Evolutionary conservation across 202 grass and related monocot species (phyloP).

Genomic region (Panicum hallii): DNA sequence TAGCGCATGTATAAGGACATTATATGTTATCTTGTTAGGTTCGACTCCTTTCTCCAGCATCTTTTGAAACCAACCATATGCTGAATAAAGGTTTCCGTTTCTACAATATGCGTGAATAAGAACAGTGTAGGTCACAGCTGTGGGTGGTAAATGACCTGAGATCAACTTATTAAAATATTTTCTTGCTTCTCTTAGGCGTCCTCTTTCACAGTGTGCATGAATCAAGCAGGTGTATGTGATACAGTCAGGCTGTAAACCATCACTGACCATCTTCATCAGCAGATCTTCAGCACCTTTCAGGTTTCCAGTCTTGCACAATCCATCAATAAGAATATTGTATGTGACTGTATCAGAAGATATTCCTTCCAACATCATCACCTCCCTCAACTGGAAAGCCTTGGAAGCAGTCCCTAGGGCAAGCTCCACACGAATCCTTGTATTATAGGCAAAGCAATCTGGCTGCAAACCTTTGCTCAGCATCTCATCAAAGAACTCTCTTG

Average conservation of each 20-base stretch:
- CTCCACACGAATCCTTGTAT: conserved; percentile 67
- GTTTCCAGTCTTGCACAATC: conserved; percentile 76
- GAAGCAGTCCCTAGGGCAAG: conserved; percentile 60
- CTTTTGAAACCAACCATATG: conserved; percentile 67
- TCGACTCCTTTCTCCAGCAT: conserved; percentile 68
- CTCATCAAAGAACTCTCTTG: conserved; percentile 76
- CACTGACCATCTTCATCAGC: conserved; percentile 66
- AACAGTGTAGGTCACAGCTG: conserved; percentile 81
- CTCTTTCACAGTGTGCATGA: conserved; percentile 76
- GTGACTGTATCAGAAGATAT: conserved; percentile 69
- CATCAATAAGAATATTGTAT: conserved; percentile 91
- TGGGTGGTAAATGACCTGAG: conserved; percentile 57
- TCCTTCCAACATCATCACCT: conserved; percentile 67
- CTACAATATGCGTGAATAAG: conserved; percentile 77
- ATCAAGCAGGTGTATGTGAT: conserved; percentile 94
- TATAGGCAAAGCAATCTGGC: conserved; percentile 83
- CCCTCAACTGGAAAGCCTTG: conserved; percentile 64
- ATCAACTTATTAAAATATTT: conserved; percentile 64
- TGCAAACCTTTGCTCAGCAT: conserved; percentile 73
- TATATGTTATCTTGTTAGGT: conserved; percentile 89
- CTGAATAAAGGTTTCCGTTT: conserved; percentile 65
- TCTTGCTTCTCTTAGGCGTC: conserved; percentile 63
- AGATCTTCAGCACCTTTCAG: conserved; percentile 63
- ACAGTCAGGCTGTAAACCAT: conserved; percentile 76
- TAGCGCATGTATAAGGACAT: conserved; percentile 82